phyloP scores from a whole-genome alignment of 805 yeast species.

The Suhomyces xylopsoci region DNA sequence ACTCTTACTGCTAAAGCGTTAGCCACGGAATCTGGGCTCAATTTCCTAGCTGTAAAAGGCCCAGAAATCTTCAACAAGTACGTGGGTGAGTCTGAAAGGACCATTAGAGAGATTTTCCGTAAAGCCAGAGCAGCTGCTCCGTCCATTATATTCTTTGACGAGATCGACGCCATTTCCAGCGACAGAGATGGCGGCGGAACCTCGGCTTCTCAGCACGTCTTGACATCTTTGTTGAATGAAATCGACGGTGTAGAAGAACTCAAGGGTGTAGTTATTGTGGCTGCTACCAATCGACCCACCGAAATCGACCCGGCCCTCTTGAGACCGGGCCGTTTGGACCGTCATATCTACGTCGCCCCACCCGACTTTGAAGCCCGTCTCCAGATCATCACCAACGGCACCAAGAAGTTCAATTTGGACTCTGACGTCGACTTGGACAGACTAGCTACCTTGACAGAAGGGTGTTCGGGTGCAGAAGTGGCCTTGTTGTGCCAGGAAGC shows the following conservation, averaged over 20 bases:
- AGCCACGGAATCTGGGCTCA: constrained; percentile 93
- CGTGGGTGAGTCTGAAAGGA: constrained; percentile 92
- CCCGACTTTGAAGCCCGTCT: constrained; percentile 80
- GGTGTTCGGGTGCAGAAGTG: constrained; percentile 96
- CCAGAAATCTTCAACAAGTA: constrained; percentile 94
- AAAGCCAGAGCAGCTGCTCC: constrained; percentile 96
- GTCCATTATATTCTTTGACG: constrained; percentile 91
- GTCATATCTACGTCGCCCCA: constrained; percentile 90
- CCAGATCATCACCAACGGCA: constrained; percentile 71
- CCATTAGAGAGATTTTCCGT: constrained; percentile 89
- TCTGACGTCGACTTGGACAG: constrained; percentile 37
- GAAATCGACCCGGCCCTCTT: constrained; percentile 88
- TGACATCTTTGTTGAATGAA: constrained; percentile 88
- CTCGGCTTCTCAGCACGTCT: constrained; percentile 75
- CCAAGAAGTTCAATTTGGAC: constrained; percentile 57
- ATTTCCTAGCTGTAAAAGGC: constrained; percentile 92
- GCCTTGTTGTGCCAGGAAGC: constrained; percentile 92
- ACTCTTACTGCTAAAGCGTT: constrained; percentile 92
- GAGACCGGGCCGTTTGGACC: constrained; percentile 93
- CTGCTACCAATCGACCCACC: constrained; percentile 95
- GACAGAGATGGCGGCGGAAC: constrained; percentile 65
- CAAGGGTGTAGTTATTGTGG: constrained; percentile 89
- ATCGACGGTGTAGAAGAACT: constrained; percentile 96
- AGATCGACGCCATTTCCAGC: constrained; percentile 88
- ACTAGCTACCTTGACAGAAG: constrained; percentile 64